These are phyloP conservation scores for Daldinia decipiens DNA, from an alignment of 495 filamentous ascomycete genomes.

Conservation along the genomic window DNA sequence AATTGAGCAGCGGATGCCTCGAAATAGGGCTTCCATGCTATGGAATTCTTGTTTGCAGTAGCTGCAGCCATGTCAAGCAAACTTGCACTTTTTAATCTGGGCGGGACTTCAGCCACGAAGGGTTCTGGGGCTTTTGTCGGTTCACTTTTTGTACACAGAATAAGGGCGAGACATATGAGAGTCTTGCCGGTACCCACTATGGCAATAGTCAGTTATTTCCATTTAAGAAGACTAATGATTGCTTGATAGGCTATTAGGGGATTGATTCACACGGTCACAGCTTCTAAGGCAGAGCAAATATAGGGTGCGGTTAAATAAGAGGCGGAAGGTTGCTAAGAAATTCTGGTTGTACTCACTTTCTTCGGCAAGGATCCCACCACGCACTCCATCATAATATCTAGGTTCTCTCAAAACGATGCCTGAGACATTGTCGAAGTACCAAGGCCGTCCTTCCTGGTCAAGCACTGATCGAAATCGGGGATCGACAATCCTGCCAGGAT, in stretches of 20 bases:
- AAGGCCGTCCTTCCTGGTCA: constrained; percentile 70
- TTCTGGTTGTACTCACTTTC: constrained; percentile 55
- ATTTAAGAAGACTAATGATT: constrained; percentile 24
- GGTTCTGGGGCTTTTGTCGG: constrained; percentile 65
- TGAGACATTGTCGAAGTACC: constrained; percentile 77
- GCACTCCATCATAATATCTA: constrained; percentile 75
- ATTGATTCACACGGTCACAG: background rate
- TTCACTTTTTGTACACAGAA: constrained; percentile 81
- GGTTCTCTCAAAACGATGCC: constrained; percentile 69
- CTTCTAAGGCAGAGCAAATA: background rate
- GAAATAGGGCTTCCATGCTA: constrained; percentile 76
- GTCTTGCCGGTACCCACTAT: constrained; percentile 80
- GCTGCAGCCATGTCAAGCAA: constrained; percentile 77
- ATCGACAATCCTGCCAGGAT: constrained; percentile 72
- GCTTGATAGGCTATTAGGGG: constrained; percentile 50
- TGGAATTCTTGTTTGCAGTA: constrained; percentile 67
- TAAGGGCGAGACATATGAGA: constrained; percentile 82
- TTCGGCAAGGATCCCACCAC: constrained; percentile 81
- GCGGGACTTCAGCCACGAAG: constrained; percentile 55
- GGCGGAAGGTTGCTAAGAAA: constrained; percentile 62
- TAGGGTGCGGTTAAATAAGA: too few relatives aligned
- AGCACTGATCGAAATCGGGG: constrained; percentile 69
- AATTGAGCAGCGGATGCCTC: constrained; percentile 46
- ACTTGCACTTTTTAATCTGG: constrained; percentile 58
- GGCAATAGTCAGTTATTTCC: constrained; percentile 28